Percentiles rank a stretch among this genome's conserved stretches.
Conservation (phyloP, 2,329 filamentous ascomycete genomes). For the Alternaria sp. region DNA sequence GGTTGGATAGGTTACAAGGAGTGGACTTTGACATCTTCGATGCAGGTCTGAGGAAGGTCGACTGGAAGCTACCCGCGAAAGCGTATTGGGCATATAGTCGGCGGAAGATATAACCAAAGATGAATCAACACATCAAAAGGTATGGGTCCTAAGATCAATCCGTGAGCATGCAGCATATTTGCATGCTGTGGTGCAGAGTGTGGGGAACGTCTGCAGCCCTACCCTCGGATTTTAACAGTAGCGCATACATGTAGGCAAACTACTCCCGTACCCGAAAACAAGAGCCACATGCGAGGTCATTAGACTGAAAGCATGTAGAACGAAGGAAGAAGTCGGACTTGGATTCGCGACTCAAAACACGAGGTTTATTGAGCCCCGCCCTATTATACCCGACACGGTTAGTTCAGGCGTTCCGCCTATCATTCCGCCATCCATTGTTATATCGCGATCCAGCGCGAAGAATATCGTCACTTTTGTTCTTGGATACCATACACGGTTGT, state of each 20-base stretch:
- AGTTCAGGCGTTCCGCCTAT: not conserved
- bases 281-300: no score
- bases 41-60: constrained; percentile 67
- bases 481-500: no score
- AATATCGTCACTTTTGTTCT: not conserved
- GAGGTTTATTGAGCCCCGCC: not conserved
- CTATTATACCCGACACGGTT: not conserved
- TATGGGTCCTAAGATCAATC: no score
- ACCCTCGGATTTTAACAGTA: no score
- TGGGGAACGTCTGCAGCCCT: no score
- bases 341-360: not conserved
- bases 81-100: constrained; percentile 69
- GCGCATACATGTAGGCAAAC: no score
- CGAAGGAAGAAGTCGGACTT: not conserved
- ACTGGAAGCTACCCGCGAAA: constrained; percentile 89
- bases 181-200: no score
- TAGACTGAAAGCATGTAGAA: not conserved
- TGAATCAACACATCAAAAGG: not conserved
- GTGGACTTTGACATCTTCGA: constrained; percentile 84
- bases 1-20: constrained; percentile 78
- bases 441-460: not conserved
- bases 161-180: not conserved
- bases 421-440: not conserved
- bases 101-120: constrained; percentile 54
- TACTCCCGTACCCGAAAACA: no score